These are phyloP conservation scores for Tephrocybe sp. DNA, from an alignment of 768 basidiomycete species.

Conservation along the genomic window DNA sequence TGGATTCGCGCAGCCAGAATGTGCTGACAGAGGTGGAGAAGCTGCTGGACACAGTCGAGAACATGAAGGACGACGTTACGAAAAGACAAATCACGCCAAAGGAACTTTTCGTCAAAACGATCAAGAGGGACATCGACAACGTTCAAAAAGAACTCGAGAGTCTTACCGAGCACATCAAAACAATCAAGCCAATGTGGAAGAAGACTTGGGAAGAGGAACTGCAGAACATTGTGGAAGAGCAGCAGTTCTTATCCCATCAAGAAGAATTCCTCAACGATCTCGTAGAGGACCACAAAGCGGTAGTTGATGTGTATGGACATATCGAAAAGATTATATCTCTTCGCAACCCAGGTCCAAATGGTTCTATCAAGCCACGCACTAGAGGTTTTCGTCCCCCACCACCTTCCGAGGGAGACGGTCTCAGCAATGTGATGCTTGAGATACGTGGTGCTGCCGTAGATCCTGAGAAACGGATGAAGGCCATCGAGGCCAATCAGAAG, in stretches of 20 bases:
- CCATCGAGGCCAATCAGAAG: slow-evolving; percentile 88
- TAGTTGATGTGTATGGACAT: slow-evolving; percentile 81
- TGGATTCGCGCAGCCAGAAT: slow-evolving; percentile 88
- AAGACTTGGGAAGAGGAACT: slow-evolving; percentile 98
- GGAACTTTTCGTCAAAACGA: slow-evolving; percentile 60
- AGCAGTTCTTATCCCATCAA: slow-evolving; percentile 90
- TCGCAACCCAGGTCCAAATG: slow-evolving; percentile 45
- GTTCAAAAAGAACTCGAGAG: slow-evolving; percentile 69
- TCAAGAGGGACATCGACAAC: slow-evolving; percentile 69
- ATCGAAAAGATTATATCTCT: slow-evolving; percentile 86
- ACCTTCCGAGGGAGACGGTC: slow-evolving; percentile 62
- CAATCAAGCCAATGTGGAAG: slow-evolving; percentile 96
- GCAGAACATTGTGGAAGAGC: slow-evolving; percentile 95
- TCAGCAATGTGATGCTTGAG: slow-evolving; percentile 86
- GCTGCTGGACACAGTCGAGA: slow-evolving; percentile 87
- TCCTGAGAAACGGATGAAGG: slow-evolving; percentile 81
- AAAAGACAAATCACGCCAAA: slow-evolving; percentile 87
- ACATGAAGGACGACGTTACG: slow-evolving; percentile 86
- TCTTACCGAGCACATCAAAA: slow-evolving; percentile 80
- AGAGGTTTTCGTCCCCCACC: slow-evolving; percentile 59
- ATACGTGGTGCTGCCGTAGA: slow-evolving; percentile 82
- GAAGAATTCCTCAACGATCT: slow-evolving; percentile 89
- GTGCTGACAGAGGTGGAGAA: slow-evolving; percentile 91
- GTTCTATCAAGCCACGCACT: slow-evolving; percentile 25
- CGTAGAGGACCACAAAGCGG: slow-evolving; percentile 90